These are phyloP conservation scores for Suhomyces faveliae DNA, from an alignment of 805 yeast species.

Conservation along the genomic window DNA sequence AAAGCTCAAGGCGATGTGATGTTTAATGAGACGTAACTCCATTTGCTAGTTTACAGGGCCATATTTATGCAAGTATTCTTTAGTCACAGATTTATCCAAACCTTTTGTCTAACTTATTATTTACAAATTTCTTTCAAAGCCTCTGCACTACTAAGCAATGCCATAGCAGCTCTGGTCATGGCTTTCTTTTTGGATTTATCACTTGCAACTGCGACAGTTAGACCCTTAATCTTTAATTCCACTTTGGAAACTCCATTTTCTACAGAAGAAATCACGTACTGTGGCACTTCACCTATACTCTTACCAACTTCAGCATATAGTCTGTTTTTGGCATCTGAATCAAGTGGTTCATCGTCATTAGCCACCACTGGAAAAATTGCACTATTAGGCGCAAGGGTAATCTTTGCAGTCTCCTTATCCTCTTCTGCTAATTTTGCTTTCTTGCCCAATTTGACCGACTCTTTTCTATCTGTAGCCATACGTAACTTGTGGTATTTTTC, in stretches of 20 bases:
- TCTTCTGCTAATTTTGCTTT: slow-evolving; percentile 6
- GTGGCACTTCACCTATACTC: slow-evolving; percentile 34
- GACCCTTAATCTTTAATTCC: slow-evolving; percentile 30
- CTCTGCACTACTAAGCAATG: slow-evolving; percentile 27
- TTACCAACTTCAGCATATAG: slow-evolving; percentile 40
- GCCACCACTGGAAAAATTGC: slow-evolving; percentile 30
- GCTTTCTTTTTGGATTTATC: slow-evolving; percentile 41
- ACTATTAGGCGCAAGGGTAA: slow-evolving; percentile 2
- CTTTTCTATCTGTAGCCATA: slow-evolving; percentile 24
- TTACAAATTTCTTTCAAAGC: slow-evolving; percentile 14
- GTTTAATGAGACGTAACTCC: background rate
- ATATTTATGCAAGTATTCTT: background rate
- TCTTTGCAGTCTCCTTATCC: slow-evolving; percentile 5
- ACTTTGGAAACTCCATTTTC: slow-evolving; percentile 9
- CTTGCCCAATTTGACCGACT: slow-evolving; percentile 13
- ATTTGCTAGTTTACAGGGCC: background rate
- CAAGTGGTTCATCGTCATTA: slow-evolving; percentile 22
- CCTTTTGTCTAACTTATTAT: background rate
- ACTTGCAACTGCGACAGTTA: slow-evolving; percentile 29
- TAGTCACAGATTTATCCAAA: background rate
- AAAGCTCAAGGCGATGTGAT: background rate
- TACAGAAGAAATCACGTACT: slow-evolving; percentile 20
- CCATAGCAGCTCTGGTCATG: slow-evolving; percentile 40
- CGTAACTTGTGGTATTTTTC: slow-evolving; percentile 64
- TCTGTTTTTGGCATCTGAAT: slow-evolving; percentile 38